phyloP scores from a whole-genome alignment of 345 rosid species.

The Eucalyptus tenuipes region DNA sequence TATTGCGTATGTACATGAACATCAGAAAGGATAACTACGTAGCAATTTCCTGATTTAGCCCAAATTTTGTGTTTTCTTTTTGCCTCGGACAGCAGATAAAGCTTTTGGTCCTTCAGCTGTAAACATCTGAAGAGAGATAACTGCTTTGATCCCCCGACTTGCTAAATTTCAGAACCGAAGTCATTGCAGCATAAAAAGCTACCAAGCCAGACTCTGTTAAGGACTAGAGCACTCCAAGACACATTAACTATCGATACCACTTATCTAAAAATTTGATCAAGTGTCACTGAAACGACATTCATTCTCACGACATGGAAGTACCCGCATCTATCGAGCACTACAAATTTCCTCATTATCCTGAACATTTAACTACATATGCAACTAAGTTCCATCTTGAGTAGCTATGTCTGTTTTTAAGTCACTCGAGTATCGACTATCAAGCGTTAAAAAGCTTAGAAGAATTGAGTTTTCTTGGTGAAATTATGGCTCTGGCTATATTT shows the following conservation, averaged over 20 bases:
- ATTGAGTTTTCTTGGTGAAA: neutral
- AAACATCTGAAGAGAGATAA: neutral
- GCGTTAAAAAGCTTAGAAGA: neutral
- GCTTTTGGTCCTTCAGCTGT: neutral
- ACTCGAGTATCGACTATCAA: neutral
- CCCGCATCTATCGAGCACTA: neutral
- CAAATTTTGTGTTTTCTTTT: neutral
- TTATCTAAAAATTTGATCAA: neutral
- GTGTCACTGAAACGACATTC: neutral
- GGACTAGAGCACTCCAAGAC: neutral
- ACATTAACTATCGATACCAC: neutral
- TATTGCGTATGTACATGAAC: neutral
- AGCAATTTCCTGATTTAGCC: neutral
- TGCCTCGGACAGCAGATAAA: neutral
- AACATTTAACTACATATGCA: neutral
- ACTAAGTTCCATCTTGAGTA: neutral
- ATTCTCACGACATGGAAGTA: neutral
- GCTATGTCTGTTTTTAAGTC: neutral
- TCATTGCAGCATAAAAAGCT: neutral
- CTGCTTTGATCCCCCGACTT: neutral
- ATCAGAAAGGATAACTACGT: neutral
- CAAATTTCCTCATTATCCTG: neutral
- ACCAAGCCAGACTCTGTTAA: neutral
- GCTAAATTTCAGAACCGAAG: neutral
- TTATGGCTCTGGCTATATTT: neutral